Base-by-base conservation (phyloP, 2,329 filamentous ascomycete species). In the Byssothecium circinans region DNA sequence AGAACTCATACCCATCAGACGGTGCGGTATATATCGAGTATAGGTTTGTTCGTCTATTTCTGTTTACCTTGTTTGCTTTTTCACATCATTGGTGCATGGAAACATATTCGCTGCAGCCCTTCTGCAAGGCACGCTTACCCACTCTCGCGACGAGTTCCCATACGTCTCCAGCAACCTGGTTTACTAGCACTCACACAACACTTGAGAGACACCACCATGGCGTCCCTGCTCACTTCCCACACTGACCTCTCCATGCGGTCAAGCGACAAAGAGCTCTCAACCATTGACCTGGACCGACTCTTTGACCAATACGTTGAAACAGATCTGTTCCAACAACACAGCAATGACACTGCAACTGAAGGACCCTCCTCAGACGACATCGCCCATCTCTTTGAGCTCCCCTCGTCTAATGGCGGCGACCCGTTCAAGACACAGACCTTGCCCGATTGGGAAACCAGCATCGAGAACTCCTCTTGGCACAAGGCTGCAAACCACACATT, bases 251-350 rank as follows among this genome's bases (percentile, higher is more conserved):
- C 70, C 48, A 74, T 76, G 62, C 75, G 74, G 67, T 58, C 76
- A 55, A 68, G 11, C 68, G 73, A 78, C 72, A 81, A 79, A 77
- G 74, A 74, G 50, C 68, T 71, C 60, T 76, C 78, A 47, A 78
- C 78, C 73, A 75, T 79, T 57, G 81, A 83, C 64, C 75, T 81
- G 50, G 79, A 80, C 69, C 79, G 81, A 66, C 75, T 85, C 68
- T 85, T 86, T 74, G 81, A 83, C 61, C 78, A 84, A 65, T 84
- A 82, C 64, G 75, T 84, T 67, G 78, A 82, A 56, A 77, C 80
- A 68, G 81, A 83, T 50, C 73, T 78, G 46, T 75, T 78, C 56
- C 75, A 62, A 25, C 57, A 74, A 45, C 74, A 73, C 57, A 32
- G 19, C 27, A 20, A 27, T 30, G 73, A 76, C 52, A 70, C 70